These are phyloP conservation scores for Xylariaceae sp. DNA, from an alignment of 2,329 filamentous ascomycete species.

Conservation along the genomic window DNA sequence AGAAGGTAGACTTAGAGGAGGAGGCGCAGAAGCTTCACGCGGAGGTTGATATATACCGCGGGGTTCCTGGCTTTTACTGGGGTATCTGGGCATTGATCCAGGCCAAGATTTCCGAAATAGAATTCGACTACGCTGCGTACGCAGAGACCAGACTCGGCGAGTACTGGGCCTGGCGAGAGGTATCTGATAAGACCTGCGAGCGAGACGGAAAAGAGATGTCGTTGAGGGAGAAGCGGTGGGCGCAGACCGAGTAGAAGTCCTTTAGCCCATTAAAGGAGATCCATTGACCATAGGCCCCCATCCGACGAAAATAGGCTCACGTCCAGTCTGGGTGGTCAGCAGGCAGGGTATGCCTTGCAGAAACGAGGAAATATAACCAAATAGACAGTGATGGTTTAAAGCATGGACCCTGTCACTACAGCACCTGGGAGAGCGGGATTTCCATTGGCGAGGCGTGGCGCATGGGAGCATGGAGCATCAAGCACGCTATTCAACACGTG, in stretches of 20 bases:
- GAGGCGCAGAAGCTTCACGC: slow-evolving; percentile 66
- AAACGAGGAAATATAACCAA: no score
- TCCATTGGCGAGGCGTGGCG: no score
- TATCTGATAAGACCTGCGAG: slow-evolving; percentile 59
- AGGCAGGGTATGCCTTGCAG: no score
- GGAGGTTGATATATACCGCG: slow-evolving; percentile 84
- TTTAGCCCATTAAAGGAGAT: no score
- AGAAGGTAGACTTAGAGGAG: slow-evolving; percentile 36
- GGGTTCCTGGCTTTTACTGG: slow-evolving; percentile 85
- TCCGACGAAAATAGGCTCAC: no score
- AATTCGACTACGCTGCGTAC: slow-evolving; percentile 94
- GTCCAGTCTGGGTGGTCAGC: no score
- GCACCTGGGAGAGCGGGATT: no score
- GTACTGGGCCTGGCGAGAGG: slow-evolving; percentile 88
- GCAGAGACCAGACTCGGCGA: slow-evolving; percentile 82
- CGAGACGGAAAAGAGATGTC: slow-evolving; percentile 41
- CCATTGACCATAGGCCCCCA: no score
- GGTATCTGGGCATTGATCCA: slow-evolving; percentile 96
- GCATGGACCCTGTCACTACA: no score
- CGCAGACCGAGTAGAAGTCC: slow-evolving; percentile 39
- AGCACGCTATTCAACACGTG: no score
- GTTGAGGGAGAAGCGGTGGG: slow-evolving; percentile 77
- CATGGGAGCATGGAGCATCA: no score
- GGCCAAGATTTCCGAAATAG: slow-evolving; percentile 87
- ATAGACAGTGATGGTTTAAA: no score